phyloP scores from a whole-genome alignment of 1,284 basidiomycete species.

The Cystobasidium slooffiae region DNA sequence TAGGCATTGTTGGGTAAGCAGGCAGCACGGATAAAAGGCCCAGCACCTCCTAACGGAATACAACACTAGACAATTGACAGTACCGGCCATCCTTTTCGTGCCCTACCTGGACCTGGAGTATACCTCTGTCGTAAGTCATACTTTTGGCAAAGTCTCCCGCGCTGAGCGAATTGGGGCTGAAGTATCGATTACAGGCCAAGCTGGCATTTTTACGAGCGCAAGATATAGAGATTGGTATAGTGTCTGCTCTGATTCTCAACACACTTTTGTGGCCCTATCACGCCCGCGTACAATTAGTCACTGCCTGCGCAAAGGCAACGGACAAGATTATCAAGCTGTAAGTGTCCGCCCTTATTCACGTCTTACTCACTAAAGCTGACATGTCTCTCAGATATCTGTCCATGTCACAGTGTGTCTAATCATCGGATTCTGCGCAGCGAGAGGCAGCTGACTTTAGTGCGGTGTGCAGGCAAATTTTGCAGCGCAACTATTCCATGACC shows the following conservation, averaged over 20 bases:
- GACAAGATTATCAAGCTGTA: conserved; percentile 32
- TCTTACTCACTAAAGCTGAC: neutral
- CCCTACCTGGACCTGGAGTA: conserved; percentile 33
- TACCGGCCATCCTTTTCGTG: conserved; percentile 36
- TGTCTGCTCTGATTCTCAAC: conserved; percentile 34
- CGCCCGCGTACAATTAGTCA: conserved; percentile 32
- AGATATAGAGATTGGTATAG: conserved; percentile 39
- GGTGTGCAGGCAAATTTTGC: conserved; percentile 16
- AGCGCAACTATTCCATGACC: conserved; percentile 7
- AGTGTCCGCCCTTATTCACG: neutral
- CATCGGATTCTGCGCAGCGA: neutral
- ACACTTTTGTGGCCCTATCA: conserved; percentile 39
- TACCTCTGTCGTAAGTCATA: conserved; percentile 19
- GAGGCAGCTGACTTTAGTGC: neutral
- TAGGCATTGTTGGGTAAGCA: conserved; percentile 30
- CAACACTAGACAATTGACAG: conserved; percentile 17
- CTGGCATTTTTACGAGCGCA: conserved; percentile 35
- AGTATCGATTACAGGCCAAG: neutral
- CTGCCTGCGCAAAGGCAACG: conserved; percentile 34
- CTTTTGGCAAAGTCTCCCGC: neutral
- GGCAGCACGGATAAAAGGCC: too few relatives aligned
- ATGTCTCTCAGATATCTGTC: conserved; percentile 24
- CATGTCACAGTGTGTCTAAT: conserved; percentile 23
- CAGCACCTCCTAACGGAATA: neutral
- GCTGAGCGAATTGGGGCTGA: neutral